These are phyloP conservation scores for Cordyceps tenuipes DNA, from an alignment of 2,329 filamentous ascomycete species.

Conservation along the genomic window DNA sequence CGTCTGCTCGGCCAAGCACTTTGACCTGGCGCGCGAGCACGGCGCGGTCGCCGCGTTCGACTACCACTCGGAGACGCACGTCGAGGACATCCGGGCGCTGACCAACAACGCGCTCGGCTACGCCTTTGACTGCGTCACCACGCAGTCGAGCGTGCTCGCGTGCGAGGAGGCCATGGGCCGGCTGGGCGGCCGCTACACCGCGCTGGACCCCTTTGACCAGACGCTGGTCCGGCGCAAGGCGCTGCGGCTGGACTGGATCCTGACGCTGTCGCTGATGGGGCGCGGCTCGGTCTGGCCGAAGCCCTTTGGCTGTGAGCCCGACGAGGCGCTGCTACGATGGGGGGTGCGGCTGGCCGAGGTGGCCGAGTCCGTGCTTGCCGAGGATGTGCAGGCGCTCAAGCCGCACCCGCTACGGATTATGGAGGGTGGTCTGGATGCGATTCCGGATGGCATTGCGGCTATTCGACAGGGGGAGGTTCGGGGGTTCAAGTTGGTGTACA, in stretches of 20 bases:
- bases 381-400: slow-evolving; percentile 4
- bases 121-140: slow-evolving; percentile 30
- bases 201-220: slow-evolving; percentile 25
- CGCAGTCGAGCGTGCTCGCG: slow-evolving; percentile 20
- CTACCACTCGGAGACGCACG: slow-evolving; percentile 19
- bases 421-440: slow-evolving; percentile 23
- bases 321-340: background rate
- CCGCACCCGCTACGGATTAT: slow-evolving; percentile 11
- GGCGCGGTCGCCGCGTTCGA: slow-evolving; percentile 34
- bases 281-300: slow-evolving; percentile 15
- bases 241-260: slow-evolving; percentile 20
- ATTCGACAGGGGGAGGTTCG: slow-evolving; percentile 25
- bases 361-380: background rate
- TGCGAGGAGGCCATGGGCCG: slow-evolving; percentile 30
- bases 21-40: slow-evolving; percentile 25
- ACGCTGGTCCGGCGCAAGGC: background rate
- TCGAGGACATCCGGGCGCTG: slow-evolving; percentile 25
- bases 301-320: slow-evolving; percentile 14
- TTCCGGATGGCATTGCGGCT: slow-evolving; percentile 24
- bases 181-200: slow-evolving; percentile 27
- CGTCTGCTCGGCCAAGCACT: slow-evolving; percentile 21
- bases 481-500: slow-evolving; percentile 34
- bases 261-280: slow-evolving; percentile 21
- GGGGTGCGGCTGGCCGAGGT: background rate
- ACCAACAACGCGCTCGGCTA: slow-evolving; percentile 28